Conservation (phyloP, 148 eudicot species). For the Cornus kousa region DNA sequence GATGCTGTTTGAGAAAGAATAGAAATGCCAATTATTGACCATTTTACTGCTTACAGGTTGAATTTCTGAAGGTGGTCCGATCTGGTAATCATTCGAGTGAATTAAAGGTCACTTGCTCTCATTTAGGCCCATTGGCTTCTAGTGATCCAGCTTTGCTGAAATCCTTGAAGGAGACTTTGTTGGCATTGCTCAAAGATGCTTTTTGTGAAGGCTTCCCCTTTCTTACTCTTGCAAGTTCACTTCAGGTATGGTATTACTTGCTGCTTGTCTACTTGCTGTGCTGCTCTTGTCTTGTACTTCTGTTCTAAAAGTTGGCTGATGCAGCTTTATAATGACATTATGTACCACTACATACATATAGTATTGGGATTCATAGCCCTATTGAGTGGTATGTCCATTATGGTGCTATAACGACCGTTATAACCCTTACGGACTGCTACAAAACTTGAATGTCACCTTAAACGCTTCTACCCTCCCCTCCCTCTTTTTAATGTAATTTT, state of each 20-base stretch:
- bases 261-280: not conserved
- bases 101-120: constrained; percentile 72
- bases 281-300: not conserved
- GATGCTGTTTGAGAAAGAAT: not conserved
- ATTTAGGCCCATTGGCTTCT: constrained; percentile 87
- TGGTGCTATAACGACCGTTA: too few species aligned
- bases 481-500: too few species aligned
- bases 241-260: constrained; percentile 56
- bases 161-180: constrained; percentile 81
- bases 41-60: constrained; percentile 55
- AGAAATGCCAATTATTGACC: not conserved
- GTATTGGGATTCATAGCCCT: too few species aligned
- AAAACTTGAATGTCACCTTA: not conserved
- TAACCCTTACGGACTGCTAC: too few species aligned
- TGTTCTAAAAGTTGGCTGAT: not conserved
- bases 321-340: not conserved
- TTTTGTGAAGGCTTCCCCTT: constrained; percentile 53
- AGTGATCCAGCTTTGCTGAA: constrained; percentile 61
- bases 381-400: too few species aligned
- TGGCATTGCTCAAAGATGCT: constrained; percentile 63
- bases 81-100: constrained; percentile 73
- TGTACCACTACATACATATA: not conserved
- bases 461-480: not conserved
- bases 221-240: constrained; percentile 72
- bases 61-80: constrained; percentile 82